These are phyloP conservation scores for Pyricularia sp. DNA, from an alignment of 2,329 filamentous ascomycete species.

Conservation along the genomic window DNA sequence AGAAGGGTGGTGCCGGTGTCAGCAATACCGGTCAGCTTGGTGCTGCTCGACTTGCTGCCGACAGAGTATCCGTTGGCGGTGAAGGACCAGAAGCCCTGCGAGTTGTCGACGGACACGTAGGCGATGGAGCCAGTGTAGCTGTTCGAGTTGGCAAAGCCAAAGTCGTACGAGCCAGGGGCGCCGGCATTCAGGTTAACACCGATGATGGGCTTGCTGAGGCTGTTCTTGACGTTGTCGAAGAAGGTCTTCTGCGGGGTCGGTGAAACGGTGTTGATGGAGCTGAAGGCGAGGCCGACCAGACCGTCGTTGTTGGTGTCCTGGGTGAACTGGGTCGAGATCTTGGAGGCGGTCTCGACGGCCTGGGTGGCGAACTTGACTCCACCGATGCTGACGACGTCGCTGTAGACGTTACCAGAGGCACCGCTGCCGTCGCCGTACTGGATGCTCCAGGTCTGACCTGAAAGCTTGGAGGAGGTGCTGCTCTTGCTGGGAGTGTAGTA, in stretches of 20 bases:
- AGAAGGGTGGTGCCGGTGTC: constrained; percentile 49
- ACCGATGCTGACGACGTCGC: constrained; percentile 17
- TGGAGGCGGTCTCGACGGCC: constrained; percentile 17
- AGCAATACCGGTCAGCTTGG: constrained; percentile 29
- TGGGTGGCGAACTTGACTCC: constrained; percentile 15
- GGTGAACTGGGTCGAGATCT: constrained; percentile 15
- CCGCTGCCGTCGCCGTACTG: constrained; percentile 19
- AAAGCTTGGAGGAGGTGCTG: constrained; percentile 14
- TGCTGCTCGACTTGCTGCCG: constrained; percentile 13
- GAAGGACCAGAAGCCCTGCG: constrained; percentile 25
- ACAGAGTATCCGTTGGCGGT: constrained; percentile 19
- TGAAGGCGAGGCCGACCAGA: constrained; percentile 16
- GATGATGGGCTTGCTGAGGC: constrained; percentile 34
- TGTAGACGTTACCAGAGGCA: constrained; percentile 19
- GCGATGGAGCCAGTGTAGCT: constrained; percentile 18
- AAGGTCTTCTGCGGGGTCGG: constrained; percentile 16
- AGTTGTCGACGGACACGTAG: constrained; percentile 19
- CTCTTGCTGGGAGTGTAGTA: constrained; percentile 17
- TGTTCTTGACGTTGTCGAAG: constrained; percentile 21
- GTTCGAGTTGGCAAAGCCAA: constrained; percentile 19
- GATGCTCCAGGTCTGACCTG: constrained; percentile 17
- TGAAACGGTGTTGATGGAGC: constrained; percentile 17
- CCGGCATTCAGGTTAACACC: constrained; percentile 29
- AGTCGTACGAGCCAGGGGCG: constrained; percentile 23
- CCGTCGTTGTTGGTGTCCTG: constrained; percentile 12